Base-by-base conservation (phyloP, 116 monocot species). In the Papilionanthe hybrid region DNA sequence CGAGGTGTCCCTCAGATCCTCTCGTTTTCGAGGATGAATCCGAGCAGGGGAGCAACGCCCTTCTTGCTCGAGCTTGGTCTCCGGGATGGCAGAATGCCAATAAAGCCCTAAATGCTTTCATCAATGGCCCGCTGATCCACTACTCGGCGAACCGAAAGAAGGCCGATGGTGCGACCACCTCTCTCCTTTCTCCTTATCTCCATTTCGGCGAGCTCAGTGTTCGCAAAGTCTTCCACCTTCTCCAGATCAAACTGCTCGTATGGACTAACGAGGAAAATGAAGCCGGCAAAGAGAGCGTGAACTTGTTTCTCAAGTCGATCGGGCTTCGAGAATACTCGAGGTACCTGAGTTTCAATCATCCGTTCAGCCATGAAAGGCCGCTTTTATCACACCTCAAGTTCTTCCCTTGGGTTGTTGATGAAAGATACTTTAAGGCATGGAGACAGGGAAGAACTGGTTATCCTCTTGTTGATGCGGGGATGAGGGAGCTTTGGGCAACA, bases 401-500 rank as follows among this genome's bases (percentile, higher is more conserved):
- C 74, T 98, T 94, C 30, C 98, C 94, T 1, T 98, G 98, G 98
- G 86, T 92, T 45, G 41, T 87, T 17, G 88, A 98, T 81, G 91
- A 94, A 75, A 75, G 80, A 22, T 86, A 92, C 78, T 98, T 98
- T 49, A 98, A 98, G 78, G 78, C 85, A 15, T 98, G 98, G 98
- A 90, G 98, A 49, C 98, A 98, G 83, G 98, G 98, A 0, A 89
- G 94, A 74, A 94, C 94, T 0, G 98, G 98, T 8, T 98, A 98
- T 81, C 98, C 98, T n/a, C 86, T 98, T 10, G 98, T 98, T 25
- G 98, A 94, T 88, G 98, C 98, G 9, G 98, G 94, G 67, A 98
- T 98, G 94, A 94, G 98, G 74, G 98, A 98, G 75, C 86, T 98
- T 7, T 98, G 98, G 98, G 94, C 98, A 9, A 94, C 98, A 9